Evolutionary conservation across 2,329 filamentous ascomycete species (phyloP).

Genomic region (Curvularia spicifera): DNA sequence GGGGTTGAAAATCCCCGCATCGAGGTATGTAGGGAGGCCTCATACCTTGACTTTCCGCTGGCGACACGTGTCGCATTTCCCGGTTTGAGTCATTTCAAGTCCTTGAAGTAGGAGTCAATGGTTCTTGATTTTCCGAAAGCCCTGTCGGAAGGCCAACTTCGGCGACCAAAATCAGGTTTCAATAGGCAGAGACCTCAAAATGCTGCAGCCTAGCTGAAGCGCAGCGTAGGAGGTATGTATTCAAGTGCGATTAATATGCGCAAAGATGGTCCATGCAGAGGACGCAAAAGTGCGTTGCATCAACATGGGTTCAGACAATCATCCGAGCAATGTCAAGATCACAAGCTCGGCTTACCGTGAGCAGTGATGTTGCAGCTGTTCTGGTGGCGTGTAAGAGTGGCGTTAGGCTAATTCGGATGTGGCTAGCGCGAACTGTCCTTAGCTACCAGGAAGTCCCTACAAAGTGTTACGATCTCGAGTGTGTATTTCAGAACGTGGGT

Average conservation of each 20-base stretch:
- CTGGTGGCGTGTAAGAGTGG: not conserved
- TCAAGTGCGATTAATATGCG: not conserved
- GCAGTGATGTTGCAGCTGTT: not conserved
- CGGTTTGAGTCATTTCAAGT: conserved; percentile 36
- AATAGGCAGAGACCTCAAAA: not conserved
- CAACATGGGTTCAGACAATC: not conserved
- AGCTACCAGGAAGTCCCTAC: not conserved
- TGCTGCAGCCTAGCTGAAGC: conserved; percentile 1
- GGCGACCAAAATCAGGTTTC: not conserved
- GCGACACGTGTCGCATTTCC: conserved; percentile 43
- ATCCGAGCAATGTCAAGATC: not conserved
- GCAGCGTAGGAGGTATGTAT: not conserved
- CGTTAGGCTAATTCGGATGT: not conserved
- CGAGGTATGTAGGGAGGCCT: not conserved
- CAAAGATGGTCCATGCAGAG: not conserved
- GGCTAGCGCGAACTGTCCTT: not conserved
- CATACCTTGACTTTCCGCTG: conserved; percentile 42
- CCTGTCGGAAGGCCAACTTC: not conserved
- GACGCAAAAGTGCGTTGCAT: not conserved
- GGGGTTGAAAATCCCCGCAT: not conserved
- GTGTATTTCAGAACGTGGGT: not conserved
- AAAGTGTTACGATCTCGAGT: not conserved
- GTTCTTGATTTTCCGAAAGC: not conserved
- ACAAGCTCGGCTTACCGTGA: not conserved
- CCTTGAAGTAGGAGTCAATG: too few species aligned